These are phyloP conservation scores for Odontarrhena argentea DNA, from an alignment of 345 rosid species.

Conservation along the genomic window DNA sequence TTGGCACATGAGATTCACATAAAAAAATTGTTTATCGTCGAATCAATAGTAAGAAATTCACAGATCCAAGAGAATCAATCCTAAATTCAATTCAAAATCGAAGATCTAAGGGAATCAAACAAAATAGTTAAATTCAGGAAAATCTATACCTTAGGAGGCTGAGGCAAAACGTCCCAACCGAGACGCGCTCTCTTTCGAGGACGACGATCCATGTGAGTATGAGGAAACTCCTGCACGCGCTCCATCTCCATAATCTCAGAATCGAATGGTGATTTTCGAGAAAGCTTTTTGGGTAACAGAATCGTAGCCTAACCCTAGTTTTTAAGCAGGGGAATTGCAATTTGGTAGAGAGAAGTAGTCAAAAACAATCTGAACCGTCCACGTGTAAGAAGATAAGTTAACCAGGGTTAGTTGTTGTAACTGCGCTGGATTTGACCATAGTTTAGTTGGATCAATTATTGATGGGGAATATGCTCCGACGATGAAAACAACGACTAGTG, in stretches of 20 bases:
- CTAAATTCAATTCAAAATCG: constrained; percentile 21
- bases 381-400: constrained; percentile 45
- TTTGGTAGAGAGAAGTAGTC: constrained; percentile 36
- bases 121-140: too few species aligned
- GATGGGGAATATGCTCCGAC: constrained; percentile 31
- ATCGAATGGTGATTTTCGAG: constrained; percentile 2
- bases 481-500: constrained; percentile 23
- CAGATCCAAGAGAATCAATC: constrained; percentile 30
- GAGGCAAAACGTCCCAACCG: constrained; percentile 84
- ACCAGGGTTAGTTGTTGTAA: constrained; percentile 42
- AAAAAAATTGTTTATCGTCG: background rate
- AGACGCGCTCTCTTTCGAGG: constrained; percentile 88
- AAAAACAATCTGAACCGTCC: constrained; percentile 45
- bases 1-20: constrained; percentile 3
- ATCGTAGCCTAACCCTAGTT: constrained; percentile 50
- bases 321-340: constrained; percentile 38
- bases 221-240: constrained; percentile 73
- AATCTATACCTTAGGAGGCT: constrained; percentile 60
- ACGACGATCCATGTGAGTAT: constrained; percentile 69
- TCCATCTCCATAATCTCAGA: constrained; percentile 77
- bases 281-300: constrained; percentile 29
- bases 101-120: background rate
- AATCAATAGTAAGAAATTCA: background rate
- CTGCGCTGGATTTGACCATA: constrained; percentile 38
- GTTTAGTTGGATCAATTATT: constrained; percentile 53